A percentile compares a stretch with the other conserved stretches of the same genome.
Evolutionary conservation across 2,329 filamentous ascomycete genomes (phyloP).

Genomic region (Dactylonectria macrodidyma): DNA sequence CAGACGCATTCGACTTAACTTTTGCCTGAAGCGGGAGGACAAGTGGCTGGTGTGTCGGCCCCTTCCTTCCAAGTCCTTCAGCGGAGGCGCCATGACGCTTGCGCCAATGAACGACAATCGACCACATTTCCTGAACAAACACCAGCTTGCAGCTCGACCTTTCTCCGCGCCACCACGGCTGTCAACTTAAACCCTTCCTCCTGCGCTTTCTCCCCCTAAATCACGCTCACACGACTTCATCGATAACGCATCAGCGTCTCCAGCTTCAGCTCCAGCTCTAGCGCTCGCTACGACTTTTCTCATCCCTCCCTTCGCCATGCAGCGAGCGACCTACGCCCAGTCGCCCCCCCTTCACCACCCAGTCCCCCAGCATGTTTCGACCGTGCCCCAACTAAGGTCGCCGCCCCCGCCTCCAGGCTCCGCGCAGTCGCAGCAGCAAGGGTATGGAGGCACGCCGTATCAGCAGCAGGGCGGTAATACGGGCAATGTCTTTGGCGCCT

Average conservation of each 20-base stretch:
- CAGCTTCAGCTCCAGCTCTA: constrained; percentile 25
- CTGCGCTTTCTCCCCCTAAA: not conserved
- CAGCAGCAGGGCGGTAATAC: constrained; percentile 72
- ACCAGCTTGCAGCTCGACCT: constrained; percentile 43
- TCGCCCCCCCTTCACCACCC: constrained; percentile 97
- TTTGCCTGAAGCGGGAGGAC: not conserved
- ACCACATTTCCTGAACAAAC: constrained; percentile 55
- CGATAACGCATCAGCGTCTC: not conserved
- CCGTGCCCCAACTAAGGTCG: constrained; percentile 95
- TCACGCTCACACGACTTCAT: not conserved
- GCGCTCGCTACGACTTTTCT: constrained; percentile 36
- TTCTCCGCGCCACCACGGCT: constrained; percentile 32
- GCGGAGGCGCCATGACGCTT: constrained; percentile 43
- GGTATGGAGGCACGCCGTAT: constrained; percentile 80
- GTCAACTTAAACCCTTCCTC: constrained; percentile 19
- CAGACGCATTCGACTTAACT: too few species aligned
- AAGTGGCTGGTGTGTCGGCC: constrained; percentile 32
- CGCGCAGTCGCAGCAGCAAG: constrained; percentile 75
- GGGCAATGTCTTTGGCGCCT: constrained; percentile 76
- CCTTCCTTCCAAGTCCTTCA: not conserved
- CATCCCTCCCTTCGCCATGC: constrained; percentile 72
- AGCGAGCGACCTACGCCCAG: constrained; percentile 86
- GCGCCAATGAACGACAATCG: constrained; percentile 49
- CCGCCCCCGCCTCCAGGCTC: constrained; percentile 85
- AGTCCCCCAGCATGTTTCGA: constrained; percentile 98